phyloP scores from a whole-genome alignment of 345 rosid species.

The Litchi chinensis region DNA sequence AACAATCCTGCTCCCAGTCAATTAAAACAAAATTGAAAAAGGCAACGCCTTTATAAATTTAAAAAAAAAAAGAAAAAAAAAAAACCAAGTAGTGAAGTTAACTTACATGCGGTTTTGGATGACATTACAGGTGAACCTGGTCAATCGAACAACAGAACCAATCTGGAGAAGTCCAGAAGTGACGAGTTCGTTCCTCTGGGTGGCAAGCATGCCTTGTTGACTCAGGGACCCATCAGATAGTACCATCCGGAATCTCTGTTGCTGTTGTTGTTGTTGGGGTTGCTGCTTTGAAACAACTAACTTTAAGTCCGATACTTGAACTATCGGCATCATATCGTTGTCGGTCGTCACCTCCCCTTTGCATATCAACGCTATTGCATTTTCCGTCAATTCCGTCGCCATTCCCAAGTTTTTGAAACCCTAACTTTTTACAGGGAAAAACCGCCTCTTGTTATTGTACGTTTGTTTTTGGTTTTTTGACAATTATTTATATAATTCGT shows the following conservation, averaged over 20 bases:
- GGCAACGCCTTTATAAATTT: not conserved
- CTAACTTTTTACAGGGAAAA: not conserved
- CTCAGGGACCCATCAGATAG: conserved; percentile 63
- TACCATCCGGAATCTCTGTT: conserved; percentile 52
- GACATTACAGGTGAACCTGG: conserved; percentile 55
- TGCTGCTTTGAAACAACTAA: conserved; percentile 49
- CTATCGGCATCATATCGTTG: conserved; percentile 54
- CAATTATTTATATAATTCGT: too few relatives aligned
- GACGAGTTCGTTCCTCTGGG: conserved; percentile 55
- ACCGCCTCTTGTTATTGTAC: too few relatives aligned
- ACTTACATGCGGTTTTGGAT: conserved; percentile 70
- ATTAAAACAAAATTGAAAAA: not conserved
- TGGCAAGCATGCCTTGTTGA: conserved; percentile 78
- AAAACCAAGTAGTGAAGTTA: not conserved
- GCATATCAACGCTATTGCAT: conserved; percentile 56
- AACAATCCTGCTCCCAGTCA: conserved; percentile 57
- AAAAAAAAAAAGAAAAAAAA: too few relatives aligned
- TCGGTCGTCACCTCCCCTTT: conserved; percentile 47
- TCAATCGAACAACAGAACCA: conserved; percentile 63
- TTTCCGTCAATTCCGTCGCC: conserved; percentile 59
- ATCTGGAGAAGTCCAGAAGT: conserved; percentile 49
- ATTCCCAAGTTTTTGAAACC: conserved; percentile 17
- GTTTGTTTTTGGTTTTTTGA: too few relatives aligned
- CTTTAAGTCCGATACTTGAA: conserved; percentile 80
- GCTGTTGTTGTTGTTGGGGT: conserved; percentile 35